Percentiles rank a stretch among this genome's conserved stretches.
Conservation (phyloP, 2,329 filamentous ascomycete species). For the Setomelanomma holmii region DNA sequence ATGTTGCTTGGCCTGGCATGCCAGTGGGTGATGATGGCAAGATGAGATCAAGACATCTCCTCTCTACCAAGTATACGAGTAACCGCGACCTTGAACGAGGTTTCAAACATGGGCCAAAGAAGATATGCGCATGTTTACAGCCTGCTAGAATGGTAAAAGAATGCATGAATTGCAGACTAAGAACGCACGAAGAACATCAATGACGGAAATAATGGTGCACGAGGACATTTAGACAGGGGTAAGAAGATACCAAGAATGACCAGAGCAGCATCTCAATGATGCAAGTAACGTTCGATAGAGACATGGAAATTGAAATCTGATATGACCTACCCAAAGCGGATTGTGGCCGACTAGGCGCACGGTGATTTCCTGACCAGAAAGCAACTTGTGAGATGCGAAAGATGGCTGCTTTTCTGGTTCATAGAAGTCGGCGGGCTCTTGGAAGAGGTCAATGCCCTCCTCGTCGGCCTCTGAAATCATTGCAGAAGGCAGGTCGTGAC, state of each 20-base stretch:
- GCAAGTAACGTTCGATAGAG: neutral
- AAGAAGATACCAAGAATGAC: neutral
- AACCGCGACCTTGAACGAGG: too few relatives aligned
- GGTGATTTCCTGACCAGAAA: constrained; percentile 68
- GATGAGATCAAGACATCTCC: too few relatives aligned
- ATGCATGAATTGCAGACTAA: neutral
- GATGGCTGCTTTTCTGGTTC: constrained; percentile 78
- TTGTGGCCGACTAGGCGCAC: constrained; percentile 86
- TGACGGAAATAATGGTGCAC: neutral
- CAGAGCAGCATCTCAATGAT: neutral
- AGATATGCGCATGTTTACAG: neutral
- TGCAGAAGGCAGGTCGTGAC: constrained; percentile 16
- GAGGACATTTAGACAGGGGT: neutral
- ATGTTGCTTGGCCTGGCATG: too few relatives aligned
- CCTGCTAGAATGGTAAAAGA: neutral
- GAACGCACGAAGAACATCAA: neutral
- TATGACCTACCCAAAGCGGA: constrained; percentile 74
- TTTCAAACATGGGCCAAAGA: neutral
- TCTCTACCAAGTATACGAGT: too few relatives aligned
- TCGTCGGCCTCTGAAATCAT: constrained; percentile 45
- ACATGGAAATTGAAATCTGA: constrained; percentile 1
- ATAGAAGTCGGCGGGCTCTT: constrained; percentile 82
- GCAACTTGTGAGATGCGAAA: constrained; percentile 73
- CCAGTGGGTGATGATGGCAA: too few relatives aligned
- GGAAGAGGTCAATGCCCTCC: constrained; percentile 67